These are phyloP conservation scores for Mucor lusitanicus DNA, from an alignment of 371 early-diverging fungal species.

Conservation along the genomic window DNA sequence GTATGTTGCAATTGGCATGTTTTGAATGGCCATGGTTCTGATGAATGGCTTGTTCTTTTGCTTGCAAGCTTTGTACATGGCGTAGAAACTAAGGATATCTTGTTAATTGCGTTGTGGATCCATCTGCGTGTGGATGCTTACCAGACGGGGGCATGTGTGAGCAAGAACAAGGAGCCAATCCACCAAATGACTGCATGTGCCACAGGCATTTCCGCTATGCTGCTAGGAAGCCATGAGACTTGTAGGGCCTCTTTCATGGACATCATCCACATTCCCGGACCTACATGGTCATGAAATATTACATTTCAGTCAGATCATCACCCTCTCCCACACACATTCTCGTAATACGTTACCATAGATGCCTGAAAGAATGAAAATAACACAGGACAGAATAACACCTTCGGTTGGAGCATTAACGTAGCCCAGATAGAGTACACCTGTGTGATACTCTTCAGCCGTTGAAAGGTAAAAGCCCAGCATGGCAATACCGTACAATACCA, in stretches of 20 bases:
- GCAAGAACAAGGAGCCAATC: constrained; percentile 60
- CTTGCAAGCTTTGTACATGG: constrained; percentile 76
- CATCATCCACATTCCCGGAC: constrained; percentile 38
- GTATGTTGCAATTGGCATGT: constrained; percentile 69
- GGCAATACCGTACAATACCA: constrained; percentile 66
- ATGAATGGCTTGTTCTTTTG: constrained; percentile 63
- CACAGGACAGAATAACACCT: constrained; percentile 81
- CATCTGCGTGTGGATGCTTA: constrained; percentile 12
- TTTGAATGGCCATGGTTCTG: constrained; percentile 60
- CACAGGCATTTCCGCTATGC: constrained; percentile 42
- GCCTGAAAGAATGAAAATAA: constrained; percentile 74
- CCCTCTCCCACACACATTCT: not conserved
- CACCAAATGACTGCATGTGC: constrained; percentile 59
- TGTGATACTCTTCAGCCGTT: constrained; percentile 96
- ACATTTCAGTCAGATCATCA: not conserved
- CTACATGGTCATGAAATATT: constrained; percentile 7
- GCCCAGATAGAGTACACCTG: constrained; percentile 89
- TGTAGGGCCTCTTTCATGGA: constrained; percentile 16
- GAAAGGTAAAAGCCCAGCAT: constrained; percentile 88
- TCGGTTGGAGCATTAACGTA: constrained; percentile 96
- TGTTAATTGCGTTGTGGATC: not conserved
- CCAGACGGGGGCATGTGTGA: constrained; percentile 73
- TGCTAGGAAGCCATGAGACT: constrained; percentile 21
- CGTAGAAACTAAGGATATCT: constrained; percentile 27
- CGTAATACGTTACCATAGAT: constrained; percentile 43